Evolutionary conservation across 192 early-diverging fungal species (phyloP).

Genomic region (Podila minutissima): DNA sequence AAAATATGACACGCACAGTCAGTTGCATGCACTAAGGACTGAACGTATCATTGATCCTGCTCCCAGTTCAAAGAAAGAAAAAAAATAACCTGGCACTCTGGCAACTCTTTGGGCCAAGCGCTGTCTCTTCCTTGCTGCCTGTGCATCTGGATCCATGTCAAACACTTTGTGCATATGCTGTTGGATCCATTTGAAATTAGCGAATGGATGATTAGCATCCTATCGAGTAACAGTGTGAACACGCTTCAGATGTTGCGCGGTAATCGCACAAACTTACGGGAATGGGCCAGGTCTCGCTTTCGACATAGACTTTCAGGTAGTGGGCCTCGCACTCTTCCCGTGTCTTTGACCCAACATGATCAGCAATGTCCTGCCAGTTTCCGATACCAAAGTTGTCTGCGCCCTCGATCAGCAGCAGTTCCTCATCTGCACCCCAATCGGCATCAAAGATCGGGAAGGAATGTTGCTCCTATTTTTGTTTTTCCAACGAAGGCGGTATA

Average conservation of each 20-base stretch:
- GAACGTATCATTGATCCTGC: not conserved
- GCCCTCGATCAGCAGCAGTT: constrained; percentile 92
- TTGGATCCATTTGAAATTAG: not conserved
- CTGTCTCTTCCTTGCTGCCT: constrained; percentile 48
- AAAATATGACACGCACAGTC: not conserved
- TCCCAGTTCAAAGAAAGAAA: not conserved
- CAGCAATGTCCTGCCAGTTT: constrained; percentile 96
- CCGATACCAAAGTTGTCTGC: constrained; percentile 94
- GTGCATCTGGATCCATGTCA: constrained; percentile 63
- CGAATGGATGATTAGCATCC: not conserved
- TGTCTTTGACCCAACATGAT: constrained; percentile 92
- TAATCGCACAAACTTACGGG: constrained; percentile 64
- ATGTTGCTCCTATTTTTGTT: constrained; percentile 68
- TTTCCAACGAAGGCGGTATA: too few relatives aligned
- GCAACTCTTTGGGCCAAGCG: constrained; percentile 28
- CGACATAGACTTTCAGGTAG: constrained; percentile 86
- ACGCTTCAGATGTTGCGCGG: not conserved
- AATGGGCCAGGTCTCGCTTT: constrained; percentile 81
- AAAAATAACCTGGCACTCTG: constrained; percentile 33
- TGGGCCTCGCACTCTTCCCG: constrained; percentile 90
- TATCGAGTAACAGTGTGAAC: not conserved
- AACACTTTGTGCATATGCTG: constrained; percentile 77
- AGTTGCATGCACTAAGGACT: too few relatives aligned
- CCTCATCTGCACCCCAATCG: constrained; percentile 97
- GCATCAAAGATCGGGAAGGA: constrained; percentile 90